A percentile compares a stretch with the other conserved stretches of the same genome.
Evolutionary conservation across 2,329 filamentous ascomycete genomes (phyloP).

Genomic region (Xylariaceae sp.): DNA sequence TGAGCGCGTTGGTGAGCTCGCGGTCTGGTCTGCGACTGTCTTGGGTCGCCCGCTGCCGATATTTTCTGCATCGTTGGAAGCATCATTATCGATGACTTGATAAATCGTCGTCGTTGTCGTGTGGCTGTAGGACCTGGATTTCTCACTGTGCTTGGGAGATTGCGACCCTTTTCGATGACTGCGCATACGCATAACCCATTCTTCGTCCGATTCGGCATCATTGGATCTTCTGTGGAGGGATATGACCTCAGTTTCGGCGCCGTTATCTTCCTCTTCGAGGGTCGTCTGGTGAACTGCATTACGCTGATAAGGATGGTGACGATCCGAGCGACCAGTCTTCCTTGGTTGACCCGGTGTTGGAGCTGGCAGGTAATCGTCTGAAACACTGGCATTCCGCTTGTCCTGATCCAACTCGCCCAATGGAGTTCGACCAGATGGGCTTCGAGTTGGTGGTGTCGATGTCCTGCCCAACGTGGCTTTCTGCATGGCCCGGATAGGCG

Average conservation of each 20-base stretch:
- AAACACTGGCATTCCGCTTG: conserved; percentile 58
- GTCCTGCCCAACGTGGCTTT: conserved; percentile 54
- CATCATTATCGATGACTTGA: conserved; percentile 60
- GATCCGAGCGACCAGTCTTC: conserved; percentile 76
- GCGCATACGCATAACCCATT: conserved; percentile 72
- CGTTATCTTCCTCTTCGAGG: conserved; percentile 46
- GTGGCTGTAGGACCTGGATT: conserved; percentile 69
- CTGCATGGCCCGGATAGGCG: conserved; percentile 57
- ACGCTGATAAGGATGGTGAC: conserved; percentile 69
- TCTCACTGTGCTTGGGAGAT: conserved; percentile 55
- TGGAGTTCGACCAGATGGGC: conserved; percentile 70
- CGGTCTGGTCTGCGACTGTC: conserved; percentile 40
- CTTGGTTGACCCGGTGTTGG: conserved; percentile 94
- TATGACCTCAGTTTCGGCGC: conserved; percentile 57
- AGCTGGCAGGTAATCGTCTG: conserved; percentile 88
- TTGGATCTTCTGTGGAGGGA: conserved; percentile 58
- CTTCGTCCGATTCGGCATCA: conserved; percentile 73
- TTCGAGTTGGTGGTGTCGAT: conserved; percentile 80
- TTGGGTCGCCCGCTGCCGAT: conserved; percentile 58
- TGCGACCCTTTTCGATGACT: conserved; percentile 62
- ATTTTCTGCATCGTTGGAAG: conserved; percentile 69
- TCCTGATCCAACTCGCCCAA: conserved; percentile 94
- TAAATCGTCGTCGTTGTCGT: conserved; percentile 69
- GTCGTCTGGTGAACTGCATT: conserved; percentile 39
- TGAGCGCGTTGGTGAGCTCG: conserved; percentile 41